A percentile compares a stretch with the other conserved stretches of the same genome.
Evolutionary conservation across 2,329 filamentous ascomycete genomes (phyloP).

Genomic region (Cladosporium austrohemisphaericum): DNA sequence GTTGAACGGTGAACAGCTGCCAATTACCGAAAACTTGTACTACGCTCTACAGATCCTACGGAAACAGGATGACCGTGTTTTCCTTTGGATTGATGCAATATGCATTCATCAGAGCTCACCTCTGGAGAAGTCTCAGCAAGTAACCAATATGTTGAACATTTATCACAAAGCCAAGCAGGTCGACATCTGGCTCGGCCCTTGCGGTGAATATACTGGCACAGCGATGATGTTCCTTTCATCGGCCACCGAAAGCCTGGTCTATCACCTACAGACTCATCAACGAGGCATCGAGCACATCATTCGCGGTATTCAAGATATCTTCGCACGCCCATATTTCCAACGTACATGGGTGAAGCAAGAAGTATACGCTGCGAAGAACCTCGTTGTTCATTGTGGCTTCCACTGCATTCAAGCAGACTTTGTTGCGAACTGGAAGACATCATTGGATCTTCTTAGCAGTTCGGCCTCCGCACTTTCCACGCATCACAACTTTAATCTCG

Average conservation of each 20-base stretch:
- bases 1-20: background rate
- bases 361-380: background rate
- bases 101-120: slow-evolving; percentile 14
- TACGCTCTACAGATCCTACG: background rate
- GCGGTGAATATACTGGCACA: background rate
- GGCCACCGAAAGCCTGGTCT: background rate
- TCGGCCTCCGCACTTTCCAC: no score
- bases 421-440: background rate
- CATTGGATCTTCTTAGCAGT: no score
- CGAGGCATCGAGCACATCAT: background rate
- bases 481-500: no score
- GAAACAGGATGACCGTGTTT: background rate
- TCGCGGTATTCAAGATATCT: background rate
- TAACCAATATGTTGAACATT: slow-evolving; percentile 11
- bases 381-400: background rate
- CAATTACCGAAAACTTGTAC: background rate
- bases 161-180: slow-evolving; percentile 10
- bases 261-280: background rate
- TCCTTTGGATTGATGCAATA: slow-evolving; percentile 21
- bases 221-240: background rate
- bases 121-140: slow-evolving; percentile 10
- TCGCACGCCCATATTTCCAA: background rate
- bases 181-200: slow-evolving; percentile 11
- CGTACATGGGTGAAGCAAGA: background rate
- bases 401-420: background rate